These are phyloP conservation scores for Phycomyces blakesleeanus DNA, from an alignment of 192 early-diverging fungal species.

Conservation along the genomic window DNA sequence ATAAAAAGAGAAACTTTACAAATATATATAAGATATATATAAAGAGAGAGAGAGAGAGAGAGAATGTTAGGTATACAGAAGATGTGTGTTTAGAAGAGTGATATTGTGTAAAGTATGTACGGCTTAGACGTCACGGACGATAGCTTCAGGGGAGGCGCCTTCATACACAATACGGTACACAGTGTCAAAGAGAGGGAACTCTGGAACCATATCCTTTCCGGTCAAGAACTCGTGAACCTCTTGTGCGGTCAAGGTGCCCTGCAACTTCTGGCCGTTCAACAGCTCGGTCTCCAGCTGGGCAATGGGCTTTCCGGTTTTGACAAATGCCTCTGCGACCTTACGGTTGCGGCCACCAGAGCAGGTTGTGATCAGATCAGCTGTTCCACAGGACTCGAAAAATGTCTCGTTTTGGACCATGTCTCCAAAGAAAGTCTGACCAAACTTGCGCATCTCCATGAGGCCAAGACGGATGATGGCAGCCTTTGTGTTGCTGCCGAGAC, in stretches of 20 bases:
- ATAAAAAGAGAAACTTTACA: too few species aligned
- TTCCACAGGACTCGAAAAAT: conserved; percentile 95
- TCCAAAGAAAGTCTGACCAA: conserved; percentile 78
- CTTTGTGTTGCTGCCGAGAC: conserved; percentile 93
- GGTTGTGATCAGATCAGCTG: conserved; percentile 95
- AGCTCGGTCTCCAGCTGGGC: conserved; percentile 86
- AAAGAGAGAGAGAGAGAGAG: too few species aligned
- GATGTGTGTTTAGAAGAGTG: too few species aligned
- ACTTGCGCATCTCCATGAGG: conserved; percentile 92
- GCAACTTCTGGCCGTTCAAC: conserved; percentile 96
- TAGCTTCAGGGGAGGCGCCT: conserved; percentile 58
- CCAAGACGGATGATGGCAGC: conserved; percentile 96
- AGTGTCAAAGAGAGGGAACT: conserved; percentile 91
- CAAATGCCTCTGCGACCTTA: conserved; percentile 87
- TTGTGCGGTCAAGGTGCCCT: conserved; percentile 87
- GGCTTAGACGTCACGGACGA: conserved; percentile 59
- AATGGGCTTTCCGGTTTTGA: conserved; percentile 90
- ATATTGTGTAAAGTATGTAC: too few species aligned
- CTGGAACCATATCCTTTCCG: conserved; percentile 52
- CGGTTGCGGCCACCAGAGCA: conserved; percentile 97
- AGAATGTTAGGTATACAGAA: too few species aligned
- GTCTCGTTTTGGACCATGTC: conserved; percentile 85
- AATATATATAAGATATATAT: too few species aligned
- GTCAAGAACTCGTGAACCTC: conserved; percentile 83
- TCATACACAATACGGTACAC: conserved; percentile 93